phyloP scores from a whole-genome alignment of 495 filamentous ascomycete genomes.

The Talaromyces wortmannii region DNA sequence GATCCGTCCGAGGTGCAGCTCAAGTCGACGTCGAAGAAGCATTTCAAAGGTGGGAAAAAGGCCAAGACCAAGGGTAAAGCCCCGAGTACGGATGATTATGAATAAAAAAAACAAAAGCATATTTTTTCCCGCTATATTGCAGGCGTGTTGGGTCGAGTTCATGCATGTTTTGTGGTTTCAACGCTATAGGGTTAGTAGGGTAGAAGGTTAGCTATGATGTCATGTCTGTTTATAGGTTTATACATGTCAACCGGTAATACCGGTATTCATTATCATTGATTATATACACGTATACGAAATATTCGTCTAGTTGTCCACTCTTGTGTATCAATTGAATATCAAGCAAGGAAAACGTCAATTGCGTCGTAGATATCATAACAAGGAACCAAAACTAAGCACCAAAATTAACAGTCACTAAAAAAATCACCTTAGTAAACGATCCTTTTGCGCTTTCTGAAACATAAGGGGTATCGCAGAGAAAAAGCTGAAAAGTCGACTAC shows the following conservation, averaged over 20 bases:
- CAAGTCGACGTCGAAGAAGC: conserved; percentile 70
- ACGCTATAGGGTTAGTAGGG: background rate
- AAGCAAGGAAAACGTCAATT: no score
- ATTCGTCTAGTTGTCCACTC: no score
- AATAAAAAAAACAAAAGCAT: background rate
- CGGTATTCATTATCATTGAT: no score
- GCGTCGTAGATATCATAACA: no score
- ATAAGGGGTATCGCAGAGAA: conserved; percentile 4
- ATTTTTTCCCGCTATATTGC: background rate
- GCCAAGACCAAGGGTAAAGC: conserved; percentile 52
- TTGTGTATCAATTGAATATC: no score
- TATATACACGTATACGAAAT: no score
- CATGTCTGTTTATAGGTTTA: background rate
- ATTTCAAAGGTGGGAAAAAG: conserved; percentile 82
- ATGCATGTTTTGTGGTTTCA: background rate
- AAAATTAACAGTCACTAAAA: background rate
- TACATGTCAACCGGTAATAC: no score
- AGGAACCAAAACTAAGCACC: no score
- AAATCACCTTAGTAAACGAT: conserved; percentile 2
- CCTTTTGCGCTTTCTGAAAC: conserved; percentile 4
- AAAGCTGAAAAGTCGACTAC: conserved; percentile 16
- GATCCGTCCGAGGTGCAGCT: conserved; percentile 74
- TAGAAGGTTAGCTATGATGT: background rate
- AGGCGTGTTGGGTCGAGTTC: background rate
- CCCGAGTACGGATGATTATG: conserved; percentile 34